Evolutionary conservation across 2,329 filamentous ascomycete genomes (phyloP).

Genomic region (Cercospora nicotianae): DNA sequence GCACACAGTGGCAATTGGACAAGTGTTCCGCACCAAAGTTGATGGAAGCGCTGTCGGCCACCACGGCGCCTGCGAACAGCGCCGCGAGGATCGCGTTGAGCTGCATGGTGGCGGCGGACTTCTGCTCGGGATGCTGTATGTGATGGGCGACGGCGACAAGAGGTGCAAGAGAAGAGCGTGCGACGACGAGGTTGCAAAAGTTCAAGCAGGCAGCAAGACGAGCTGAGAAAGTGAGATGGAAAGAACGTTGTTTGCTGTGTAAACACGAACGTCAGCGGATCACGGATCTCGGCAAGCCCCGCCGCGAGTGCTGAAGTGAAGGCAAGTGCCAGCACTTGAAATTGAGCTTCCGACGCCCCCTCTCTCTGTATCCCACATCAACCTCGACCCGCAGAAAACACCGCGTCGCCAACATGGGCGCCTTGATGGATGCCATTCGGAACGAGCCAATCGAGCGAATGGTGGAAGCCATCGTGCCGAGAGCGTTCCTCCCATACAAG

Average conservation of each 20-base stretch:
- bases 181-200: not conserved
- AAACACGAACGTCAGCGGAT: not conserved
- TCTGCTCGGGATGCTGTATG: not conserved
- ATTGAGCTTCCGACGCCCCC: not conserved
- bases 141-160: not conserved
- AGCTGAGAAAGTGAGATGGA: not conserved
- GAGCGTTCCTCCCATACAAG: not conserved
- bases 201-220: not conserved
- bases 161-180: not conserved
- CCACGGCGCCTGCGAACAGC: slow-evolving; percentile 8
- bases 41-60: slow-evolving; percentile 2
- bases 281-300: not conserved
- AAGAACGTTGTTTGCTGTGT: not conserved
- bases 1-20: not conserved
- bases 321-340: not conserved
- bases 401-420: not conserved
- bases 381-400: not conserved
- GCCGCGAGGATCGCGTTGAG: slow-evolving; percentile 15
- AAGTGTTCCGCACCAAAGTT: not conserved
- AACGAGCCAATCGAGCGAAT: not conserved
- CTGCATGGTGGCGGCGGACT: slow-evolving; percentile 14
- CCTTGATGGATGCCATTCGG: not conserved
- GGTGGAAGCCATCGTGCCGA: not conserved
- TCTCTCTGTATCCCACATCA: not conserved
- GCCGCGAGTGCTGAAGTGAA: not conserved